Evolutionary conservation across 2,329 filamentous ascomycete species (phyloP).

Genomic region (Fusarium floridanum): DNA sequence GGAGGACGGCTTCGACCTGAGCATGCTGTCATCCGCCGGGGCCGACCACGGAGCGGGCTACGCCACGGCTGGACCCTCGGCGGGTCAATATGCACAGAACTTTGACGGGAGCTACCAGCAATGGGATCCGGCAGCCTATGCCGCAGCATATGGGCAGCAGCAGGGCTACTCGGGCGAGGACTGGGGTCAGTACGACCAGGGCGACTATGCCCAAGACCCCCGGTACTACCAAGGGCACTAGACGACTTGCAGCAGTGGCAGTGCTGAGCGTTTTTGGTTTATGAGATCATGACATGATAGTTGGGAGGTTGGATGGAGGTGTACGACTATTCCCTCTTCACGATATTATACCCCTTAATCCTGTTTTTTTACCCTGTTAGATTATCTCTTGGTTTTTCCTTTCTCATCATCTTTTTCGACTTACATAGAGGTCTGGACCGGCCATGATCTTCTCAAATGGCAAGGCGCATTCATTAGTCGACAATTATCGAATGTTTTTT

Average conservation of each 20-base stretch:
- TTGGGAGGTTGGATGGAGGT: conserved; percentile 7
- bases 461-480: conserved; percentile 20
- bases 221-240: conserved; percentile 30
- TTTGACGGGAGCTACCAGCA: conserved; percentile 30
- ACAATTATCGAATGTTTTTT: conserved; percentile 33
- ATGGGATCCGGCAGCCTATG: conserved; percentile 34
- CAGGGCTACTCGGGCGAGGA: conserved; percentile 32
- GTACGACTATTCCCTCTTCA: conserved; percentile 25
- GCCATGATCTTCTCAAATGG: not conserved
- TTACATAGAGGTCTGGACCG: conserved; percentile 31
- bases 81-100: conserved; percentile 35
- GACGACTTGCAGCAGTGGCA: conserved; percentile 8
- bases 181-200: conserved; percentile 41
- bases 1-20: conserved; percentile 50
- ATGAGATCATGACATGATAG: conserved; percentile 34
- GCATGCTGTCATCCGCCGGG: conserved; percentile 36
- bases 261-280: conserved; percentile 28
- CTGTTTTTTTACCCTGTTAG: conserved; percentile 14
- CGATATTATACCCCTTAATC: conserved; percentile 37
- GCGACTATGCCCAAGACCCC: conserved; percentile 39
- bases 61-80: conserved; percentile 36
- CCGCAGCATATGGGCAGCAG: conserved; percentile 36
- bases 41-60: conserved; percentile 41
- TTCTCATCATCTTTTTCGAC: conserved; percentile 11
- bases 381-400: not conserved